phyloP scores from a whole-genome alignment of 768 basidiomycete species.

The Amanita subjunquillea region DNA sequence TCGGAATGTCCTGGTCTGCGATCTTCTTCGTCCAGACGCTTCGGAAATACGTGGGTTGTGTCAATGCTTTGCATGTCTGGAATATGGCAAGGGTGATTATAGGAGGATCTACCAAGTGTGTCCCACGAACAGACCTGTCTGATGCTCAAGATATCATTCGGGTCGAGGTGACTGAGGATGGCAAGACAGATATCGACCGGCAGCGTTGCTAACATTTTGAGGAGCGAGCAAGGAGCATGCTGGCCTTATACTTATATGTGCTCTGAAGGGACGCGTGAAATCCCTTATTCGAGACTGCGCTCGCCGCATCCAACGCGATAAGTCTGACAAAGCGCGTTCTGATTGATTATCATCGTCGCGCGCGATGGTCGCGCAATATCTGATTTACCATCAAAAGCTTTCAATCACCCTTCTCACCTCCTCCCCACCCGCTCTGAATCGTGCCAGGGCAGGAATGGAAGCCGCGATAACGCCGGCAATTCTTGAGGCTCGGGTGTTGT shows the following conservation, averaged over 20 bases:
- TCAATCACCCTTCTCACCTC: constrained; percentile 30
- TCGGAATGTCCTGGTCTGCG: constrained; percentile 32
- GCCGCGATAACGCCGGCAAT: constrained; percentile 32
- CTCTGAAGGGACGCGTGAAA: too few relatives aligned
- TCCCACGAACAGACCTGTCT: constrained; percentile 30
- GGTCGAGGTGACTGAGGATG: constrained; percentile 30
- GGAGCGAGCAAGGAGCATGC: not conserved
- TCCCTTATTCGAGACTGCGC: too few relatives aligned
- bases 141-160: constrained; percentile 31
- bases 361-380: too few relatives aligned
- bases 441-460: constrained; percentile 32
- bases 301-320: too few relatives aligned
- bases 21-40: constrained; percentile 41
- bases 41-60: constrained; percentile 31
- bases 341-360: too few relatives aligned
- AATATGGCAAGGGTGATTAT: not conserved
- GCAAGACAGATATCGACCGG: constrained; percentile 39
- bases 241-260: too few relatives aligned
- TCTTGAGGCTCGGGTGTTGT: constrained; percentile 8
- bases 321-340: too few relatives aligned
- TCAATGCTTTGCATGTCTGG: constrained; percentile 38
- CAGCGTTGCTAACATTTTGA: constrained; percentile 16
- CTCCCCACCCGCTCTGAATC: constrained; percentile 27
- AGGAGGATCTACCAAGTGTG: not conserved
- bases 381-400: constrained; percentile 15